Percentiles rank a stretch among this genome's conserved stretches.
Evolutionary conservation across 768 basidiomycete species (phyloP).

Genomic region (Dictyophora rubrovolvata): DNA sequence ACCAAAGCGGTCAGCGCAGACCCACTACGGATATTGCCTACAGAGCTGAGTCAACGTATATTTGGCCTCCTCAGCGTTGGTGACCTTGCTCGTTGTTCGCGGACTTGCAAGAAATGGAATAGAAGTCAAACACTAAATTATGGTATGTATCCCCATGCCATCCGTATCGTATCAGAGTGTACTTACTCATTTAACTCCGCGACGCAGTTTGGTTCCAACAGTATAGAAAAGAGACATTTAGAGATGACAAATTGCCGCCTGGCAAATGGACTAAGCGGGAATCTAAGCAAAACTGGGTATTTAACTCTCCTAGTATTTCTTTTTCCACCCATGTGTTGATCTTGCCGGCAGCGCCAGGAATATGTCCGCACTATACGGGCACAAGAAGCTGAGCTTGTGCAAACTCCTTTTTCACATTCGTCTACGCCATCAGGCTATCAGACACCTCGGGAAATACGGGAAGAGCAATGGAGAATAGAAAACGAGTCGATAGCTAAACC

Average conservation of each 20-base stretch:
- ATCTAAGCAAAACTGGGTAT: conserved; percentile 88
- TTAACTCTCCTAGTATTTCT: conserved; percentile 16
- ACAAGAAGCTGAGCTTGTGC: conserved; percentile 29
- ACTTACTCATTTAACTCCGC: neutral
- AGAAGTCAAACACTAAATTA: conserved; percentile 88
- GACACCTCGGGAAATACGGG: conserved; percentile 68
- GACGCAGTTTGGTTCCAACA: conserved; percentile 85
- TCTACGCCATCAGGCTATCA: conserved; percentile 54
- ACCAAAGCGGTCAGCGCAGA: conserved; percentile 29
- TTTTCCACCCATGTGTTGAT: conserved; percentile 10
- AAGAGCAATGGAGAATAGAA: conserved; percentile 62
- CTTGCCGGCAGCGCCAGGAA: conserved; percentile 37
- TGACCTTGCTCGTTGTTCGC: conserved; percentile 67
- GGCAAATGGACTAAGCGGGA: conserved; percentile 90
- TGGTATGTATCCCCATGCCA: conserved; percentile 34
- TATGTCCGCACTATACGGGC: conserved; percentile 31
- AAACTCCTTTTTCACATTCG: conserved; percentile 24
- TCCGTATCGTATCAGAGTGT: neutral
- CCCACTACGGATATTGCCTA: conserved; percentile 63
- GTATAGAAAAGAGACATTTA: conserved; percentile 79
- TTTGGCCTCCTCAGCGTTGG: conserved; percentile 51
- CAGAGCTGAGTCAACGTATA: conserved; percentile 71
- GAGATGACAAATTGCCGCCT: conserved; percentile 64
- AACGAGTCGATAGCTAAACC: conserved; percentile 44
- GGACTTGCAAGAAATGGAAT: conserved; percentile 80